A percentile compares a stretch with the other conserved stretches of the same genome.
Evolutionary conservation across 768 basidiomycete genomes (phyloP).

Genomic region (Leccinum olivaceopallidum): DNA sequence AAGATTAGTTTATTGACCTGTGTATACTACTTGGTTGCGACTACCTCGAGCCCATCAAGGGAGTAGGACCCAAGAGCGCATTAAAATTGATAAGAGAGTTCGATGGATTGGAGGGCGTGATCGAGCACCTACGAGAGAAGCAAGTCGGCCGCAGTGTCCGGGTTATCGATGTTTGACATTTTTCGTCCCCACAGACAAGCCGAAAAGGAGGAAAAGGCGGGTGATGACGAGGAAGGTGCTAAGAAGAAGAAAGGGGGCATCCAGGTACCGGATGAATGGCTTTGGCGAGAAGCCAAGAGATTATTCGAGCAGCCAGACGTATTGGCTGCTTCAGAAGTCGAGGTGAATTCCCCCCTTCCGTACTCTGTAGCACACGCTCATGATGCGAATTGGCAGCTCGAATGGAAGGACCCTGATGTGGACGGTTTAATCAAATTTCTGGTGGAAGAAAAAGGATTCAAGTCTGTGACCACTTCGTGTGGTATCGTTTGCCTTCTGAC

Average conservation of each 20-base stretch:
- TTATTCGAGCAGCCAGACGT: constrained; percentile 92
- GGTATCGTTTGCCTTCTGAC: not conserved
- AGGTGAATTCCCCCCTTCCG: constrained; percentile 49
- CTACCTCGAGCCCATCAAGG: constrained; percentile 98
- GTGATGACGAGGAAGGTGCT: constrained; percentile 39
- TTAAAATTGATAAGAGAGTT: constrained; percentile 89
- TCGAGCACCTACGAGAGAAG: constrained; percentile 81
- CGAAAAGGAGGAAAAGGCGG: constrained; percentile 46
- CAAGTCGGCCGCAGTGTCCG: constrained; percentile 30
- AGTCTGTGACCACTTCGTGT: constrained; percentile 44
- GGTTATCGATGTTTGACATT: not conserved
- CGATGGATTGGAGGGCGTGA: constrained; percentile 66
- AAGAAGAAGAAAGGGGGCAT: constrained; percentile 69
- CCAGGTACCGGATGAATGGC: constrained; percentile 91
- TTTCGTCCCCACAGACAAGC: constrained; percentile 26
- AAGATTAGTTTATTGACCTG: constrained; percentile 84
- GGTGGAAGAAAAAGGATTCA: constrained; percentile 96
- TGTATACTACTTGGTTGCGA: constrained; percentile 97
- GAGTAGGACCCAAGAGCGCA: constrained; percentile 93
- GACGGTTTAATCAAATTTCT: constrained; percentile 94
- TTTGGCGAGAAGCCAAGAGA: constrained; percentile 93
- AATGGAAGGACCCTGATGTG: constrained; percentile 92
- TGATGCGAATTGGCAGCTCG: constrained; percentile 53
- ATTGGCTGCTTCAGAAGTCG: constrained; percentile 77
- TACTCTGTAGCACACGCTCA: not conserved